Conservation (phyloP, 2,329 filamentous ascomycete genomes). For the Fusarium caatingaense region DNA sequence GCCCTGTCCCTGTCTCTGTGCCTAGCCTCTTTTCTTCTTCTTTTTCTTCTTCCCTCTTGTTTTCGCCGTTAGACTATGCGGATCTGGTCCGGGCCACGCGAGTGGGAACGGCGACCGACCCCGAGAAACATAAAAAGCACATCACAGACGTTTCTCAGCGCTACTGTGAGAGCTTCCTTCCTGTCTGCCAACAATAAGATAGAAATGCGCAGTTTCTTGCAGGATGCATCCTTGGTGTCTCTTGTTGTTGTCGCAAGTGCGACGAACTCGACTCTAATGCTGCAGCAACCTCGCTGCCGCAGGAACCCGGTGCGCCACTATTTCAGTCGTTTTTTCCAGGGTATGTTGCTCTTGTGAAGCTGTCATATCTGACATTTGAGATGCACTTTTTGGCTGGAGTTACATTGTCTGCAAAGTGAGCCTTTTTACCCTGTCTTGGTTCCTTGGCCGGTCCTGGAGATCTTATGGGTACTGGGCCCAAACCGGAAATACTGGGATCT, state of each 20-base stretch:
- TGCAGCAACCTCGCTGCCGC: conserved; percentile 31
- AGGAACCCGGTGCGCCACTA: conserved; percentile 38
- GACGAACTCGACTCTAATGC: conserved; percentile 8
- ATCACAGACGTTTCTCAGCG: conserved; percentile 1
- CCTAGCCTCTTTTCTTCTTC: background rate
- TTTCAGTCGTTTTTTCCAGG: background rate
- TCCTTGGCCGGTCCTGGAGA: background rate
- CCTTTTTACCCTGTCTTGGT: background rate
- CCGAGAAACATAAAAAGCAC: conserved; percentile 20
- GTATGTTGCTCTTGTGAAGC: background rate
- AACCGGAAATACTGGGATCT: background rate
- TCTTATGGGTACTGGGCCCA: background rate
- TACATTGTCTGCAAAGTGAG: background rate
- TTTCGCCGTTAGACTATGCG: conserved; percentile 22
- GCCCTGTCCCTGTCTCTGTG: background rate
- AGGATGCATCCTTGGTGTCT: conserved; percentile 22
- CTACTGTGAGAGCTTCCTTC: conserved; percentile 19
- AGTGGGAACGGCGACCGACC: conserved; percentile 20
- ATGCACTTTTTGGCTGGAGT: background rate
- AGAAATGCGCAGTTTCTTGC: conserved; percentile 22
- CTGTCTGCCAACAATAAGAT: conserved; percentile 13
- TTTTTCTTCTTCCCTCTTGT: background rate
- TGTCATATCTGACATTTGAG: background rate
- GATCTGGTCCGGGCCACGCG: conserved; percentile 28
- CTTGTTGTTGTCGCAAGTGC: conserved; percentile 30